Percentiles rank a stretch among this genome's conserved stretches.
phyloP scores from a whole-genome alignment of 1,139 yeast genomes.

The Geotrichum macrosporum region DNA sequence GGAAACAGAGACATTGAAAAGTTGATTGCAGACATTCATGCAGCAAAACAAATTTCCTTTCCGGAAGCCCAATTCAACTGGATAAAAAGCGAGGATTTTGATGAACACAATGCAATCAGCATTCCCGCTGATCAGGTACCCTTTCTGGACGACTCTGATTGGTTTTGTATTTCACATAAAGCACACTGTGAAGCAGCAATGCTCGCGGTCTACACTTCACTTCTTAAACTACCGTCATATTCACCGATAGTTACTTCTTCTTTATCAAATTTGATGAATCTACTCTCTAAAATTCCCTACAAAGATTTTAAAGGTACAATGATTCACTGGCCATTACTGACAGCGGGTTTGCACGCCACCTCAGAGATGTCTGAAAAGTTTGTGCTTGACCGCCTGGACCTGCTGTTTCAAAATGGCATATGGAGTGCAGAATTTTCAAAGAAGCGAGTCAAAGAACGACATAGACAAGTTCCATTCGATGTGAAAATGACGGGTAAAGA shows the following conservation, averaged over 20 bases:
- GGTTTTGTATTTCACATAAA: constrained; percentile 15
- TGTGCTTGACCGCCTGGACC: constrained; percentile 15
- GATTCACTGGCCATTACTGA: constrained; percentile 17
- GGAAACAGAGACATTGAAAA: constrained; percentile 11
- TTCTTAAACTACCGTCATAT: constrained; percentile 11
- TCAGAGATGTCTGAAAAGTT: constrained; percentile 3
- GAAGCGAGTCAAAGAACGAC: constrained; percentile 10
- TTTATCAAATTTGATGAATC: constrained; percentile 4
- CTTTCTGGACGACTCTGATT: constrained; percentile 5
- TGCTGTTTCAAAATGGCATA: constrained; percentile 12
- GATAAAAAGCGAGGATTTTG: background rate
- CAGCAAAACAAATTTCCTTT: constrained; percentile 11
- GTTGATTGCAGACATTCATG: constrained; percentile 10
- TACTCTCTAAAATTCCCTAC: constrained; percentile 10
- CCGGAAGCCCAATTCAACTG: background rate
- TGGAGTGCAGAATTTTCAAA: constrained; percentile 18
- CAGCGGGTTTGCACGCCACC: constrained; percentile 17
- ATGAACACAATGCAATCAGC: background rate
- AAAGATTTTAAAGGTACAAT: constrained; percentile 11
- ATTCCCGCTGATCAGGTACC: constrained; percentile 7
- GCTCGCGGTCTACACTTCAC: constrained; percentile 12
- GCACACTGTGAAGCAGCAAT: constrained; percentile 19
- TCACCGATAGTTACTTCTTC: constrained; percentile 10
- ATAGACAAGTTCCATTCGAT: constrained; percentile 1
- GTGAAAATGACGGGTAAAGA: too few species aligned